Conservation (phyloP, 495 filamentous ascomycete species). For the Hypoxylon cercidicola region DNA sequence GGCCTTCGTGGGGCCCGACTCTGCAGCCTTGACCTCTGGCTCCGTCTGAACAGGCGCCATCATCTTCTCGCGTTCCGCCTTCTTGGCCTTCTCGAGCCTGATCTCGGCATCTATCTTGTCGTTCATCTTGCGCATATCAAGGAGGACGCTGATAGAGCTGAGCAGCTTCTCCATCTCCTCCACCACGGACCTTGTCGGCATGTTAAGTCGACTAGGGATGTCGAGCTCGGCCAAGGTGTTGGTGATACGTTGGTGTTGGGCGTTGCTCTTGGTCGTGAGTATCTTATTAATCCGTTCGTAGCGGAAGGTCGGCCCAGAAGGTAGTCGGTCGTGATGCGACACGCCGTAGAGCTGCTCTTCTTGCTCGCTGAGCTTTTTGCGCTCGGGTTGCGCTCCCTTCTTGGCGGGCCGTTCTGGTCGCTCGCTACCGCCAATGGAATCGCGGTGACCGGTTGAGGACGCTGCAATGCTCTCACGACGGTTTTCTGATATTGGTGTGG, state of each 20-base stretch:
- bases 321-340: slow-evolving; percentile 84
- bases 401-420: slow-evolving; percentile 56
- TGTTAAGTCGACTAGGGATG: slow-evolving; percentile 78
- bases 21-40: slow-evolving; percentile 21
- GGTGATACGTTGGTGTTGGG: slow-evolving; percentile 83
- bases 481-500: slow-evolving; percentile 49
- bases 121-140: slow-evolving; percentile 82
- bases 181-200: slow-evolving; percentile 85
- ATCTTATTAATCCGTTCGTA: slow-evolving; percentile 85
- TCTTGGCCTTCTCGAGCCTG: slow-evolving; percentile 72
- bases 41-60: slow-evolving; percentile 19
- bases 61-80: slow-evolving; percentile 67
- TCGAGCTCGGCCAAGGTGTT: slow-evolving; percentile 81
- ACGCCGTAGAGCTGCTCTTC: slow-evolving; percentile 86
- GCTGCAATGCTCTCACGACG: slow-evolving; percentile 64
- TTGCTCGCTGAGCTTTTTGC: slow-evolving; percentile 74
- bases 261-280: slow-evolving; percentile 81
- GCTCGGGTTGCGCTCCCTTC: slow-evolving; percentile 64
- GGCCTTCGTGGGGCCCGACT: slow-evolving; percentile 39
- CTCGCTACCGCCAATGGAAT: slow-evolving; percentile 61
- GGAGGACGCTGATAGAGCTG: slow-evolving; percentile 72
- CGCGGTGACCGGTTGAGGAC: slow-evolving; percentile 52
- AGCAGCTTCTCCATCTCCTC: slow-evolving; percentile 85
- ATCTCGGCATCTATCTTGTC: slow-evolving; percentile 92
- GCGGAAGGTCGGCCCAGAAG: slow-evolving; percentile 77